Percentiles rank a stretch among this genome's conserved stretches.
Conservation (phyloP, 2,329 filamentous ascomycete genomes). For the Lizonia empirigonia region DNA sequence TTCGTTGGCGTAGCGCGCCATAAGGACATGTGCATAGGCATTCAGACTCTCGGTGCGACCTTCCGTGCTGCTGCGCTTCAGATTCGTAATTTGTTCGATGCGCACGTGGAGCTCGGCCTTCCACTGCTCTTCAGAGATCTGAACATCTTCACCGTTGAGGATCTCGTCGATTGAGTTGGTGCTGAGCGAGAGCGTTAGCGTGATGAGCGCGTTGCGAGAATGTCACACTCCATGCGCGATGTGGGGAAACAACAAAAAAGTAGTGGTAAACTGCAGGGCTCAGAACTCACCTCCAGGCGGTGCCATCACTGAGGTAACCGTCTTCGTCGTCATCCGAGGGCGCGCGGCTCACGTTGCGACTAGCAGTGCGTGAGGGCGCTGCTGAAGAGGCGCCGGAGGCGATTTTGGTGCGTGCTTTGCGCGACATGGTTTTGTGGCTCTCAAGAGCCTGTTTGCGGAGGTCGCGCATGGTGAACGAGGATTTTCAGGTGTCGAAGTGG, state of each 20-base stretch:
- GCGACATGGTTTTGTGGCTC: conserved; percentile 73
- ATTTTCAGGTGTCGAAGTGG: background rate
- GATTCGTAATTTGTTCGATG: conserved; percentile 73
- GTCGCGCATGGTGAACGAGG: conserved; percentile 60
- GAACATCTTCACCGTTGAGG: conserved; percentile 56
- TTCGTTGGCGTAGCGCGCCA: conserved; percentile 69
- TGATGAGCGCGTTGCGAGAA: conserved; percentile 21
- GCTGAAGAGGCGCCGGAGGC: conserved; percentile 64
- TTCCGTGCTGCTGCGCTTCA: conserved; percentile 77
- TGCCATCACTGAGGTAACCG: conserved; percentile 60
- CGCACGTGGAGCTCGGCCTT: conserved; percentile 66
- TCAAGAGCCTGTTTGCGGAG: conserved; percentile 71
- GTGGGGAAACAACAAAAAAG: conserved; percentile 18
- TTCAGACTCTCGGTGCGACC: conserved; percentile 69
- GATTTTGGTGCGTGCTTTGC: conserved; percentile 66
- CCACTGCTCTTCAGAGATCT: conserved; percentile 60
- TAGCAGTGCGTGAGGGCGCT: conserved; percentile 57
- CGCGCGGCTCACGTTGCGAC: conserved; percentile 63
- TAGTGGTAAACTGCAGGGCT: conserved; percentile 23
- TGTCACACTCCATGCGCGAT: conserved; percentile 29
- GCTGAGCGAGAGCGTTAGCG: conserved; percentile 47
- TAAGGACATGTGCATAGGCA: conserved; percentile 68
- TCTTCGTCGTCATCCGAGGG: conserved; percentile 70
- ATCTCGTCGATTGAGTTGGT: conserved; percentile 72
- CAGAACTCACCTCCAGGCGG: conserved; percentile 60